phyloP scores from a whole-genome alignment of 257 asterid genomes.

The Cynanchum wilfordii region DNA sequence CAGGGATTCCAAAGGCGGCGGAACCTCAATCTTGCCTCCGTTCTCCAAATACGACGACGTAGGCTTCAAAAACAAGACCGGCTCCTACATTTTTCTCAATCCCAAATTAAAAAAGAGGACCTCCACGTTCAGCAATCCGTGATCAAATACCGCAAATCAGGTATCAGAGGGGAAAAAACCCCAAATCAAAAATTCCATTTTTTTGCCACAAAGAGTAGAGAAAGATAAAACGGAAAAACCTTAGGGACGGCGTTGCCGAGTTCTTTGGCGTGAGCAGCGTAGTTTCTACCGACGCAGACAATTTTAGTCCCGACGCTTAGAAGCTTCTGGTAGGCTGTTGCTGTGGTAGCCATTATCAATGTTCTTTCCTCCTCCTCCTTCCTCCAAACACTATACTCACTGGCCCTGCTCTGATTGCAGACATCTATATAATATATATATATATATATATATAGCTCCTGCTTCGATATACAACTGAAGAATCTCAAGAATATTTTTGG shows the following conservation, averaged over 20 bases:
- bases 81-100: constrained; percentile 45
- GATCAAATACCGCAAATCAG: not conserved
- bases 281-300: constrained; percentile 93
- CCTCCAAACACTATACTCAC: not conserved
- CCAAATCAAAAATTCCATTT: not conserved
- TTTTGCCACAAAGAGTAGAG: not conserved
- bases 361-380: not conserved
- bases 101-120: not conserved
- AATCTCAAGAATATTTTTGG: not conserved
- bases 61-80: constrained; percentile 94
- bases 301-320: constrained; percentile 70
- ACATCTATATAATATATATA: not conserved
- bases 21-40: constrained; percentile 86
- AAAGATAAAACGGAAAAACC: constrained; percentile 18
- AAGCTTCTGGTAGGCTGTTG: constrained; percentile 65
- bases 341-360: constrained; percentile 53
- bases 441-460: not conserved
- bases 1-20: constrained; percentile 68
- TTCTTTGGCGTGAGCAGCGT: constrained; percentile 95
- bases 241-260: constrained; percentile 92
- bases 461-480: not conserved
- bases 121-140: not conserved
- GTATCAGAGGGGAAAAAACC: not conserved
- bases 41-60: constrained; percentile 83
- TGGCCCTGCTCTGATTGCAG: not conserved